Evolutionary conservation across 1,139 yeast species (phyloP).

Genomic region (Pichia sp.): DNA sequence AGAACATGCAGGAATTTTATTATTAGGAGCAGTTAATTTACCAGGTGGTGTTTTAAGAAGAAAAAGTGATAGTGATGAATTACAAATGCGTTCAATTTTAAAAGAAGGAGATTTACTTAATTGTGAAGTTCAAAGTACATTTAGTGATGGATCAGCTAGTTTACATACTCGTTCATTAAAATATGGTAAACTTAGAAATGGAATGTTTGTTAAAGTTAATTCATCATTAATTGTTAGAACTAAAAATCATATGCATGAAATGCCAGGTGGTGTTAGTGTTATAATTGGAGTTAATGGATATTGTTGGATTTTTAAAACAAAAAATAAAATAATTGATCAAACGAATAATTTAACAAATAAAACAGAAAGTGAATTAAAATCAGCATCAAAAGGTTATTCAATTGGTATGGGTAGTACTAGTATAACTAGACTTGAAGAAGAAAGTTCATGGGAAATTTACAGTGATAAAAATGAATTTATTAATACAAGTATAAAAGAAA

Average conservation of each 20-base stretch:
- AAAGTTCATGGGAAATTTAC: conserved; percentile 92
- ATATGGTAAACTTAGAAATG: conserved; percentile 92
- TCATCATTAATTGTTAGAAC: conserved; percentile 76
- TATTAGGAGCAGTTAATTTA: conserved; percentile 91
- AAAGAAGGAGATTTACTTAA: conserved; percentile 96
- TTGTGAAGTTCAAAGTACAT: conserved; percentile 91
- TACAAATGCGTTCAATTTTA: conserved; percentile 89
- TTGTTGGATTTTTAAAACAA: conserved; percentile 83
- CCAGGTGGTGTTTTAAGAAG: conserved; percentile 97
- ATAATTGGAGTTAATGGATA: conserved; percentile 93
- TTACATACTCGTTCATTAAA: conserved; percentile 91
- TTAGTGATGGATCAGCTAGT: conserved; percentile 87
- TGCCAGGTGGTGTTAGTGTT: conserved; percentile 87
- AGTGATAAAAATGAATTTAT: conserved; percentile 82
- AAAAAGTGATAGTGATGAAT: conserved; percentile 90
- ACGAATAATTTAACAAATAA: conserved; percentile 27
- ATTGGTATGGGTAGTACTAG: conserved; percentile 61
- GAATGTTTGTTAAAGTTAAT: conserved; percentile 75
- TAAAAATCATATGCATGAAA: conserved; percentile 75
- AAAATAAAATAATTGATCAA: conserved; percentile 31
- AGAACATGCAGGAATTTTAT: conserved; percentile 82
- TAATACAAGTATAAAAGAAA: conserved; percentile 52
- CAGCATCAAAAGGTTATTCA: conserved; percentile 35
- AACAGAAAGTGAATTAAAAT: conserved; percentile 37
- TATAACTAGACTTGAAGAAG: conserved; percentile 86